Evolutionary conservation across 164 flowering plant species (phyloP).

Genomic region (Kalanchoe fedtschenkoi): DNA sequence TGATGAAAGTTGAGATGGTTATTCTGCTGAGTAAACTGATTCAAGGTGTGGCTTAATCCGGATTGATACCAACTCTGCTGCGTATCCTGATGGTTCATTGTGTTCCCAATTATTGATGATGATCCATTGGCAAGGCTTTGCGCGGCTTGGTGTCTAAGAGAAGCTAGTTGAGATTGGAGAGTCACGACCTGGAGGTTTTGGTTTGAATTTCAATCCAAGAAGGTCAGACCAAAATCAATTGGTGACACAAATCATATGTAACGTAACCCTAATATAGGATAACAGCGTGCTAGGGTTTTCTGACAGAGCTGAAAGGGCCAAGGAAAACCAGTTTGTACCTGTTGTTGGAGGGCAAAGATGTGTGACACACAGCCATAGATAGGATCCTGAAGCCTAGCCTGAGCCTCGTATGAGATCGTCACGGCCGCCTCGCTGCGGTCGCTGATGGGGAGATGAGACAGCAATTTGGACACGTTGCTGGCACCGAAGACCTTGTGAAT

Average conservation of each 20-base stretch:
- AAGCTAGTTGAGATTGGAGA: constrained; percentile 70
- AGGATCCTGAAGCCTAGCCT: constrained; percentile 90
- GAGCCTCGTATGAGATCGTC: constrained; percentile 85
- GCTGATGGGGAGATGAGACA: constrained; percentile 52
- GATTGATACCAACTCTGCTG: constrained; percentile 36
- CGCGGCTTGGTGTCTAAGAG: constrained; percentile 61
- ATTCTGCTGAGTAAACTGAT: constrained; percentile 9
- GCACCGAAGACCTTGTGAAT: constrained; percentile 94
- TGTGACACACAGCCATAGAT: constrained; percentile 87
- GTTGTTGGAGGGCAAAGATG: constrained; percentile 81
- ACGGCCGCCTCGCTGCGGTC: constrained; percentile 72
- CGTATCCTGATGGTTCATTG: constrained; percentile 32
- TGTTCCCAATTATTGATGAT: constrained; percentile 25
- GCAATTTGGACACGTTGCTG: constrained; percentile 76
- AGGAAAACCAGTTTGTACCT: constrained; percentile 27
- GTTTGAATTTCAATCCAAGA: no score
- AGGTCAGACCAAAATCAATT: no score
- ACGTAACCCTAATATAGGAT: constrained; percentile 2
- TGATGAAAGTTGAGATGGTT: background rate
- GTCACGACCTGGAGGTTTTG: constrained; percentile 48
- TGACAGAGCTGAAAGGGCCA: background rate
- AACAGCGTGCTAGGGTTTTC: constrained; percentile 9
- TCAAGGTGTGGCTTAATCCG: constrained; percentile 27
- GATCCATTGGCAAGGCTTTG: constrained; percentile 26
- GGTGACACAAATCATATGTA: background rate